Conservation (phyloP, 768 basidiomycete genomes). For the Dacryopinax spathularia region DNA sequence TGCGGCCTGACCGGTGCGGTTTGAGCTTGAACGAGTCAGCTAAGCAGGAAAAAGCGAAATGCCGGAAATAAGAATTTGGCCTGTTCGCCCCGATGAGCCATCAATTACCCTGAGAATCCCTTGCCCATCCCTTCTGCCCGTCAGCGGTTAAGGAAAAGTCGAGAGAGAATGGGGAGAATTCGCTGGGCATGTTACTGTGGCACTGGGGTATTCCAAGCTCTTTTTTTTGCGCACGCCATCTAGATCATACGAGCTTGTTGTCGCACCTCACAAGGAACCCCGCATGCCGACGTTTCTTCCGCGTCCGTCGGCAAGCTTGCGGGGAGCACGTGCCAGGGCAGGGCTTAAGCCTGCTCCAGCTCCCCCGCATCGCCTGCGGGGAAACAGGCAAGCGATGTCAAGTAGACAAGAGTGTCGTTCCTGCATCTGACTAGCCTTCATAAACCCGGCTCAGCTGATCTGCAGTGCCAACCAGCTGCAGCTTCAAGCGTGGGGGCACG, state of each 20-base stretch:
- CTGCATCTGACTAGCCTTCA: neutral
- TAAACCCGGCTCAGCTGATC: neutral
- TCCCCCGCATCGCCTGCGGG: neutral
- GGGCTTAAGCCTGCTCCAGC: neutral
- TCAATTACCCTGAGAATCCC: too few species aligned
- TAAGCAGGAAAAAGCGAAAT: neutral
- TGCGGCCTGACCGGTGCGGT: neutral
- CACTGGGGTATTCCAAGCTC: too few species aligned
- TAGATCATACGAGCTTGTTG: neutral
- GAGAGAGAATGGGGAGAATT: too few species aligned
- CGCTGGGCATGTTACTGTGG: too few species aligned
- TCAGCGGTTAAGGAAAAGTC: too few species aligned
- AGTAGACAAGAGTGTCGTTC: too few species aligned
- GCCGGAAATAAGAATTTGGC: too few species aligned
- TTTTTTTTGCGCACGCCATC: too few species aligned
- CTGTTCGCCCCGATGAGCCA: too few species aligned
- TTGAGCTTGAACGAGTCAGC: neutral
- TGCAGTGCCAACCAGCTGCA: too few species aligned
- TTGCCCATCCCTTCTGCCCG: too few species aligned
- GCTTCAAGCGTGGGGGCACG: too few species aligned
- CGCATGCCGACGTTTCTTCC: constrained; percentile 4
- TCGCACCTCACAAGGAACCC: neutral
- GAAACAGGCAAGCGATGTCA: neutral
- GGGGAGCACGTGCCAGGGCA: neutral
- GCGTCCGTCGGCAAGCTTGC: constrained; percentile 4